A percentile compares a stretch with the other conserved stretches of the same genome.
Evolutionary conservation across 768 basidiomycete genomes (phyloP).

Genomic region (Boletales sp.): DNA sequence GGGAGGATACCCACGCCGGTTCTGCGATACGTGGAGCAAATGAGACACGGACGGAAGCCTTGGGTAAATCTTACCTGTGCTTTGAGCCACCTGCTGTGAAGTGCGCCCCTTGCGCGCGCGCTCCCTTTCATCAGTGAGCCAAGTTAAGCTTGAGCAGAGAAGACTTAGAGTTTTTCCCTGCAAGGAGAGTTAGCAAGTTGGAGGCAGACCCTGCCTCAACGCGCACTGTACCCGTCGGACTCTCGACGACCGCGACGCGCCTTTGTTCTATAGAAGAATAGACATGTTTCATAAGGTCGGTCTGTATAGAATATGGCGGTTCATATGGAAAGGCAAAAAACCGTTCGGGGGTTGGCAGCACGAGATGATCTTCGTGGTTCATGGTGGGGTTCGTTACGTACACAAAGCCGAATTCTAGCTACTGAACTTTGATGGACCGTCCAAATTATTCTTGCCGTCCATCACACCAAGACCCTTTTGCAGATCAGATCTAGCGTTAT

Average conservation of each 20-base stretch:
- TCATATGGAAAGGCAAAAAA: slow-evolving; percentile 86
- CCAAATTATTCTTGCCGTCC: no score
- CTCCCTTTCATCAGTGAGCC: slow-evolving; percentile 67
- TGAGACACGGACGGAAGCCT: slow-evolving; percentile 13
- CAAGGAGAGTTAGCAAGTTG: neutral
- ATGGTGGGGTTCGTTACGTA: neutral
- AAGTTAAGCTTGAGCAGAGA: slow-evolving; percentile 71
- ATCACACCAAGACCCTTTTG: no score
- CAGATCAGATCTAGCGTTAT: no score
- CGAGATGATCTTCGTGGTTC: slow-evolving; percentile 18
- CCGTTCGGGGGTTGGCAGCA: slow-evolving; percentile 55
- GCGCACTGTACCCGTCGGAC: slow-evolving; percentile 83
- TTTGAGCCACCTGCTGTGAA: slow-evolving; percentile 24
- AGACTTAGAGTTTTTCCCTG: slow-evolving; percentile 88
- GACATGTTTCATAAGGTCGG: slow-evolving; percentile 83
- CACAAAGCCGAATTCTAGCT: no score
- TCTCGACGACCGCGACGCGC: slow-evolving; percentile 81
- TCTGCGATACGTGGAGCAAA: slow-evolving; percentile 30
- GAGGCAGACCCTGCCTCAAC: neutral
- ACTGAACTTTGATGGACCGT: no score
- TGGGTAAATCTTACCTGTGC: slow-evolving; percentile 23
- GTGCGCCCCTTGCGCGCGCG: slow-evolving; percentile 68
- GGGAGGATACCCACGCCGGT: slow-evolving; percentile 74
- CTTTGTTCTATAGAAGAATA: slow-evolving; percentile 74
- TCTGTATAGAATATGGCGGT: slow-evolving; percentile 81